Conservation (phyloP, 2,329 filamentous ascomycete species). For the Colletotrichum falcatum region DNA sequence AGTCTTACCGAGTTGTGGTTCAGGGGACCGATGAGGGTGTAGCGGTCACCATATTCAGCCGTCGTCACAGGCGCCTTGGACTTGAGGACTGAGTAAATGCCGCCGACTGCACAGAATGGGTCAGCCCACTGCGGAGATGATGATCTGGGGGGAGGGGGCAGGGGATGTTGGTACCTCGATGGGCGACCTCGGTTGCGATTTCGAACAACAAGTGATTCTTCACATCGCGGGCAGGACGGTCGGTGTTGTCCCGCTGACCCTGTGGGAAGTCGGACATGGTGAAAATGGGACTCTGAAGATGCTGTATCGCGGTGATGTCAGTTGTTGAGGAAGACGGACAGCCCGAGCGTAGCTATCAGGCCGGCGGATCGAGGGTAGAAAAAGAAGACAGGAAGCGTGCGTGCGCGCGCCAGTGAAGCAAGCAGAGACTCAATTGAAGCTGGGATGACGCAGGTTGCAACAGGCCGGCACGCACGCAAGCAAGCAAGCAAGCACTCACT, state of each 20-base stretch:
- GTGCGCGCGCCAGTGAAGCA: constrained; percentile 3
- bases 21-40: constrained; percentile 93
- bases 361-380: constrained; percentile 13
- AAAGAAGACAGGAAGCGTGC: constrained; percentile 19
- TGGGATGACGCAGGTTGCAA: constrained; percentile 38
- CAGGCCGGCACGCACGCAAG: neutral
- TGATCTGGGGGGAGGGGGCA: constrained; percentile 20
- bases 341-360: neutral
- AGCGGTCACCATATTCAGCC: constrained; percentile 97
- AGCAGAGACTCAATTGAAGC: constrained; percentile 16
- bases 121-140: constrained; percentile 44
- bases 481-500: constrained; percentile 26
- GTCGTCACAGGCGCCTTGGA: constrained; percentile 98
- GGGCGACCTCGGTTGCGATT: constrained; percentile 95
- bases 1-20: constrained; percentile 85
- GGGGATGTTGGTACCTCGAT: constrained; percentile 78
- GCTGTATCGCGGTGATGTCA: constrained; percentile 14
- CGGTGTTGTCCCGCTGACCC: constrained; percentile 35
- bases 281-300: constrained; percentile 18
- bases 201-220: constrained; percentile 98
- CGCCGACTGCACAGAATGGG: constrained; percentile 75
- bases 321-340: neutral
- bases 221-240: constrained; percentile 72
- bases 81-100: constrained; percentile 99
- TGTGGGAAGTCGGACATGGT: constrained; percentile 33